Percentiles rank a stretch among this genome's conserved stretches.
phyloP scores from a whole-genome alignment of 2,329 filamentous ascomycete species.

The Xylariaceae sp. region DNA sequence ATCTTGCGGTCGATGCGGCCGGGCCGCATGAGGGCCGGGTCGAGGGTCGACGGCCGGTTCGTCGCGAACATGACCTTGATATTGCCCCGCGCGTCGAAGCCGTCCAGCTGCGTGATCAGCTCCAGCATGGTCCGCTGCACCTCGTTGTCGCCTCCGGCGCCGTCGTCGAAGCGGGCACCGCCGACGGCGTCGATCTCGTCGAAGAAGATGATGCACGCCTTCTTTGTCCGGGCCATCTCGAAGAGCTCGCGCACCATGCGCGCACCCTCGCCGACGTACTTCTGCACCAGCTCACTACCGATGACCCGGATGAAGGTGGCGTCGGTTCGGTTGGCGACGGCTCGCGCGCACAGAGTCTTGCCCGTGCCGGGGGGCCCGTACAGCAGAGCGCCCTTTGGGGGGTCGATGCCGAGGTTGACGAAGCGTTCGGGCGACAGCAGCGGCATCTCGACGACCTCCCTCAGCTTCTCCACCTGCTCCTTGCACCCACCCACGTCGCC shows the following conservation, averaged over 20 bases:
- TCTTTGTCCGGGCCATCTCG: constrained; percentile 99
- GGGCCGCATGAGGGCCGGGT: constrained; percentile 94
- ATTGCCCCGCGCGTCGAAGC: constrained; percentile 92
- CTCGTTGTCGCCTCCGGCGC: constrained; percentile 93
- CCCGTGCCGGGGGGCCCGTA: constrained; percentile 98
- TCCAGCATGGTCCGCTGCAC: constrained; percentile 98
- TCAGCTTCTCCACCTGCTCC: constrained; percentile 97
- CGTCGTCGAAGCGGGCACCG: constrained; percentile 92
- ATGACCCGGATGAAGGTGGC: constrained; percentile 99
- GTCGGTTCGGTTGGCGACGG: constrained; percentile 95
- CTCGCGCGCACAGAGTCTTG: constrained; percentile 95
- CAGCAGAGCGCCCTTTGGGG: constrained; percentile 91
- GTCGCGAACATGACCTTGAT: constrained; percentile 99
- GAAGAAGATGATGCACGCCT: constrained; percentile 99
- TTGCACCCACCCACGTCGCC: constrained; percentile 98
- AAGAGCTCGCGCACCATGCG: constrained; percentile 98
- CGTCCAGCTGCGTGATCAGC: constrained; percentile 91
- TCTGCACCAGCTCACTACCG: constrained; percentile 94
- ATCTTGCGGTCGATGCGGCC: constrained; percentile 98
- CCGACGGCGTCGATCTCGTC: constrained; percentile 97
- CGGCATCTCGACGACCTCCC: constrained; percentile 98
- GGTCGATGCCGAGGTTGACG: constrained; percentile 97
- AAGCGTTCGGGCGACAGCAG: constrained; percentile 93
- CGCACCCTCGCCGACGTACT: constrained; percentile 97
- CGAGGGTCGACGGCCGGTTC: constrained; percentile 89